A percentile compares a stretch with the other conserved stretches of the same genome.
Conservation (phyloP, 2,329 filamentous ascomycete genomes). For the Cladosporium sp. region DNA sequence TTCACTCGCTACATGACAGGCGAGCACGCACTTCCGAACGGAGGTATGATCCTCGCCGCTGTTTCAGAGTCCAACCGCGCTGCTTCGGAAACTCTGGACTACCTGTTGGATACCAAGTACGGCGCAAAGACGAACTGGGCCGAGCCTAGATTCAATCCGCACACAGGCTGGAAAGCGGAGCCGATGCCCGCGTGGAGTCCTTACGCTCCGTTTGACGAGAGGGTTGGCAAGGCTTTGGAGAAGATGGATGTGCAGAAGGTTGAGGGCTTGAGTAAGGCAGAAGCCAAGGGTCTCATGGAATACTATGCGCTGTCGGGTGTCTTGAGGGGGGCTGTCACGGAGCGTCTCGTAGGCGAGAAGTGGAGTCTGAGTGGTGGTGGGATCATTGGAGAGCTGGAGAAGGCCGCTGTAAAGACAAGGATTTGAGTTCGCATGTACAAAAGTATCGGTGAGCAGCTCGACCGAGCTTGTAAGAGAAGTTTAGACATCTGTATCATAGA, state of each 20-base stretch:
- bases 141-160: slow-evolving; percentile 36
- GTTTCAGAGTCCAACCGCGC: slow-evolving; percentile 67
- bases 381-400: slow-evolving; percentile 79
- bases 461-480: slow-evolving; percentile 5
- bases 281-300: slow-evolving; percentile 77
- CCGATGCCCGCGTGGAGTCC: slow-evolving; percentile 42
- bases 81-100: slow-evolving; percentile 57
- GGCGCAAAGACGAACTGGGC: slow-evolving; percentile 47
- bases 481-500: slow-evolving; percentile 6
- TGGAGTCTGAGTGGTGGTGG: slow-evolving; percentile 79
- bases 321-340: slow-evolving; percentile 62
- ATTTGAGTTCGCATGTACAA: neutral
- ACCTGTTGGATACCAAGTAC: slow-evolving; percentile 32
- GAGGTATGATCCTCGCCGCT: slow-evolving; percentile 70
- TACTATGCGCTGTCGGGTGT: slow-evolving; percentile 88
- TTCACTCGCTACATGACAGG: slow-evolving; percentile 69
- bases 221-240: slow-evolving; percentile 44
- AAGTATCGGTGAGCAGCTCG: neutral
- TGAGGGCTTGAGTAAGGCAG: slow-evolving; percentile 63
- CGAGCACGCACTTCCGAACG: slow-evolving; percentile 53
- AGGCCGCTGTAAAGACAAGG: slow-evolving; percentile 44
- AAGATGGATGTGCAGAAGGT: slow-evolving; percentile 48
- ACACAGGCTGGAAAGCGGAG: slow-evolving; percentile 23
- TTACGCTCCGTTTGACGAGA: slow-evolving; percentile 47
- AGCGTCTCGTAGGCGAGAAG: slow-evolving; percentile 67